Conservation (phyloP, 768 basidiomycete genomes). For the Podaxis sp. region DNA sequence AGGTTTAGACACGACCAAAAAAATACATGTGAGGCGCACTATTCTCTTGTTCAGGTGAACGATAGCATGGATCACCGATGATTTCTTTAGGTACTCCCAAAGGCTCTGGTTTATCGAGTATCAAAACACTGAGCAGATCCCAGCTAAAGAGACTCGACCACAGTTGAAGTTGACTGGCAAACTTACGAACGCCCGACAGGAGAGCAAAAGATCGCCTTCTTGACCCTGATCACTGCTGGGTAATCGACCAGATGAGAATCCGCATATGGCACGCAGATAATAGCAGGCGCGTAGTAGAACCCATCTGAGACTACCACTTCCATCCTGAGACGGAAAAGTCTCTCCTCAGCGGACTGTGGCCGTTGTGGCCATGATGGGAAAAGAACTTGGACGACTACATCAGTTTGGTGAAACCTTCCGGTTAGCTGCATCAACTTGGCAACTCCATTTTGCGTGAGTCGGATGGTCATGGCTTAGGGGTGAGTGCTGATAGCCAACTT, state of each 20-base stretch:
- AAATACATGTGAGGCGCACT: background rate
- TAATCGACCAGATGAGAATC: background rate
- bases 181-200: background rate
- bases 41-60: background rate
- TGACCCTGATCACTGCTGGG: background rate
- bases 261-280: background rate
- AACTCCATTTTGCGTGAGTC: background rate
- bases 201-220: background rate
- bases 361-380: background rate
- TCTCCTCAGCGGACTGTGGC: background rate
- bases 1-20: background rate
- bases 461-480: no score
- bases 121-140: background rate
- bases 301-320: background rate
- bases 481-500: no score
- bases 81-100: background rate
- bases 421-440: background rate
- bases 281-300: background rate
- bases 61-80: background rate
- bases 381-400: background rate
- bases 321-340: background rate
- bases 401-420: background rate
- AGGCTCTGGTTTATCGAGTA: background rate
- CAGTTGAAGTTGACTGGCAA: background rate
- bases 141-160: background rate